Conservation (phyloP, 1,284 basidiomycete species). For the Apiotrichum brassicae region DNA sequence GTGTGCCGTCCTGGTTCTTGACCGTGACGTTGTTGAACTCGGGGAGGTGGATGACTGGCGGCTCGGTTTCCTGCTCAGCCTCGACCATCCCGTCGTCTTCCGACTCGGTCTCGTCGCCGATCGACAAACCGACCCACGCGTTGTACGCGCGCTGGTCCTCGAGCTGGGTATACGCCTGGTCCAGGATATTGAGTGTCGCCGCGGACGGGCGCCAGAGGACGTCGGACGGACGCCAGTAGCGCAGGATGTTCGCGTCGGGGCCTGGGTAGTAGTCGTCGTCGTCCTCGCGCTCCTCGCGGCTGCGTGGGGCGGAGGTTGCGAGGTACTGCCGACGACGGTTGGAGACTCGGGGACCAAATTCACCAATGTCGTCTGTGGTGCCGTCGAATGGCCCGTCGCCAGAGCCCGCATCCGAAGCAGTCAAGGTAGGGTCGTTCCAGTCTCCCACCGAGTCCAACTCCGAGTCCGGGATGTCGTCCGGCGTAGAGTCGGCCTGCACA, state of each 20-base stretch:
- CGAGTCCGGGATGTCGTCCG: background rate
- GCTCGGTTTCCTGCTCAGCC: slow-evolving; percentile 27
- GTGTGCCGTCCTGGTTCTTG: slow-evolving; percentile 23
- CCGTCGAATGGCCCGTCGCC: background rate
- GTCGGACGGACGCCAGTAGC: slow-evolving; percentile 37
- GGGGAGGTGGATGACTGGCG: slow-evolving; percentile 13
- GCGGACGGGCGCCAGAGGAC: slow-evolving; percentile 34
- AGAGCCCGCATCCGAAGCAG: background rate
- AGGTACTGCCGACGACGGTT: slow-evolving; percentile 27
- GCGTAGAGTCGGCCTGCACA: slow-evolving; percentile 45
- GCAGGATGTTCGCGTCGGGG: slow-evolving; percentile 18
- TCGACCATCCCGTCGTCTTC: slow-evolving; percentile 23
- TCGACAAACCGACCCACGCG: slow-evolving; percentile 20
- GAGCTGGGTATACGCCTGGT: slow-evolving; percentile 31
- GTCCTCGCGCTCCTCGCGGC: background rate
- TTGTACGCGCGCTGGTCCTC: slow-evolving; percentile 23
- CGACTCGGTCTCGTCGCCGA: slow-evolving; percentile 20
- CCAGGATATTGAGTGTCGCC: slow-evolving; percentile 29
- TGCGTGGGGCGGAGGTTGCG: background rate
- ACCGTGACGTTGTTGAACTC: slow-evolving; percentile 23
- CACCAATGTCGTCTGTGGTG: slow-evolving; percentile 9
- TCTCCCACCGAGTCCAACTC: slow-evolving; percentile 7
- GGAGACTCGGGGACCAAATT: slow-evolving; percentile 17
- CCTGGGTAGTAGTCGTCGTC: background rate
- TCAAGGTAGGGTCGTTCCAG: background rate